phyloP scores from a whole-genome alignment of 2,329 filamentous ascomycete genomes.

The Pseudogymnoascus sp. region DNA sequence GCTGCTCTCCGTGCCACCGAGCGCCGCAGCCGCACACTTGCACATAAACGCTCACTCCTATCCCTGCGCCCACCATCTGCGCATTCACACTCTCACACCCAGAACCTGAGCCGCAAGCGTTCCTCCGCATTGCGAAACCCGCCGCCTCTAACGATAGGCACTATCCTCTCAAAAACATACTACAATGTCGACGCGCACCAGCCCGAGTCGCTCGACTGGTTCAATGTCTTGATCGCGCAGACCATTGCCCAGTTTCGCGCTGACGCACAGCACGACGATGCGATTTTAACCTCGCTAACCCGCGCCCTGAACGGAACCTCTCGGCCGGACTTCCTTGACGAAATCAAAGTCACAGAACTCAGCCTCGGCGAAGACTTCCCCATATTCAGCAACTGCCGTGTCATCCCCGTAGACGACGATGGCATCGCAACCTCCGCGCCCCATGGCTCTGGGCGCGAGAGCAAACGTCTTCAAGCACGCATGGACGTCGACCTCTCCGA shows the following conservation, averaged over 20 bases:
- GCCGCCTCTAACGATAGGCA: slow-evolving; percentile 76
- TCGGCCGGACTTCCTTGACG: slow-evolving; percentile 84
- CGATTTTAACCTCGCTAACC: slow-evolving; percentile 76
- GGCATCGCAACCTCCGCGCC: slow-evolving; percentile 36
- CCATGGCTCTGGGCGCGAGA: slow-evolving; percentile 24
- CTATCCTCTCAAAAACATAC: slow-evolving; percentile 92
- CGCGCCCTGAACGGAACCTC: slow-evolving; percentile 78
- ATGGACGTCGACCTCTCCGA: slow-evolving; percentile 98
- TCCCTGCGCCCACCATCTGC: slow-evolving; percentile 42
- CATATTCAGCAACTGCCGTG: slow-evolving; percentile 95
- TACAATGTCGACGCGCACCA: slow-evolving; percentile 95
- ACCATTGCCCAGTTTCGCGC: slow-evolving; percentile 92
- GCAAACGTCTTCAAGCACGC: slow-evolving; percentile 73
- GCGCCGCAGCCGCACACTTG: slow-evolving; percentile 62
- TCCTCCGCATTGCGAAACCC: slow-evolving; percentile 66
- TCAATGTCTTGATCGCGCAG: slow-evolving; percentile 94
- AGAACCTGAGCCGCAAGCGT: slow-evolving; percentile 49
- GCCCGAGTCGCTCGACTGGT: slow-evolving; percentile 95
- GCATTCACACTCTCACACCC: slow-evolving; percentile 10
- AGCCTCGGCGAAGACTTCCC: slow-evolving; percentile 94
- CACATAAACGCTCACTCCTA: slow-evolving; percentile 67
- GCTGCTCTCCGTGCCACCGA: slow-evolving; percentile 68
- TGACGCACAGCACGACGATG: slow-evolving; percentile 85
- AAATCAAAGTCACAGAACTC: slow-evolving; percentile 89
- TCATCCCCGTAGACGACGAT: slow-evolving; percentile 84